Evolutionary conservation across 345 rosid species (phyloP), one percentile per base, ranked within the genome.

Genomic region (Kernera saxatilis): DNA sequence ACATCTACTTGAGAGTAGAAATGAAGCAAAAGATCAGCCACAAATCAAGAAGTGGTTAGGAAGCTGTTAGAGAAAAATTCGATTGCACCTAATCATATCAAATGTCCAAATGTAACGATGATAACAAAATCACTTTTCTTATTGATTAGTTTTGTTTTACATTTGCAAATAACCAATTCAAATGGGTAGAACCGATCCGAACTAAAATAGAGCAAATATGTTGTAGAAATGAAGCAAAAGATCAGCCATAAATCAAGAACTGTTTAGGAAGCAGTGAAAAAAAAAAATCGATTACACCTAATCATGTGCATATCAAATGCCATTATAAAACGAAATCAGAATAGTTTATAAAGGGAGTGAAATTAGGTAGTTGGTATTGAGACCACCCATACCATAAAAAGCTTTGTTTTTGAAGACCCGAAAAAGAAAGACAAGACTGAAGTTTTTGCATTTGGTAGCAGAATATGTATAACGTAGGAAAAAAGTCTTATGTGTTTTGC

Each of bases 1-100:
- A 57, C 61, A 66, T 57, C 67, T 39, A 48, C 60, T 48, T 71
- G 72, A 57, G 72, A 58, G 77, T 66, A 37, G 46, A 48, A 73
- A 18, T 22, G 67, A 73, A 73, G 67, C 77, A 54, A 51, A 51
- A 6, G 7, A 1, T 35, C 12, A 41, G 33, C 26, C 48, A 22
- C 23, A 30, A 53, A 25, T 33, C 21, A 33, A 26, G 18, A 15
- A 35, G 19, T 35, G 10, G 62, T 39, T 52, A n/a, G 5, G 11
- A 45, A 45, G 32, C 48, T 13, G 44, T 73, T 49, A n/a, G n/a
- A n/a, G n/a, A n/a, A 21, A 56, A 14, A 29, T 27, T 73, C 6
- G 3, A 17, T 23, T 52, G 8, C 27, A 63, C 63, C 70, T 63
- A 72, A 62, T 54, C 70, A 53, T 43, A n/a, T n/a, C n/a, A n/a